phyloP scores from a whole-genome alignment of 768 basidiomycete genomes.

The Boletellus sp. region DNA sequence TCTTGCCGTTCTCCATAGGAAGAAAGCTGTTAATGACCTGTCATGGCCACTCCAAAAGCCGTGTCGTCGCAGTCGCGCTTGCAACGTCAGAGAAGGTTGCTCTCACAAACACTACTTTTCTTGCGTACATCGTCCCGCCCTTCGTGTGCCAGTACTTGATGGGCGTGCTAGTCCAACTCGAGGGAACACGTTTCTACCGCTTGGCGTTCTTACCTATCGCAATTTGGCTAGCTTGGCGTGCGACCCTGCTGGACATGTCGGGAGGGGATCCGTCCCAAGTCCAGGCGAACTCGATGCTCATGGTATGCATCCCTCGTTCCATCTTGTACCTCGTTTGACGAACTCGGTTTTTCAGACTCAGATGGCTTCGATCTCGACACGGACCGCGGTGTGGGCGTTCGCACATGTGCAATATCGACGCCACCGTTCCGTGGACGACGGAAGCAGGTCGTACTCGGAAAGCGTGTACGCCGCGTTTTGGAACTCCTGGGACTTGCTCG shows the following conservation, averaged over 20 bases:
- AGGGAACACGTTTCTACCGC: constrained; percentile 40
- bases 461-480: constrained; percentile 17
- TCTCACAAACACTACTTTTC: constrained; percentile 24
- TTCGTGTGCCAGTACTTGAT: constrained; percentile 47
- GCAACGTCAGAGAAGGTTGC: constrained; percentile 1
- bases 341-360: constrained; percentile 5
- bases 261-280: constrained; percentile 11
- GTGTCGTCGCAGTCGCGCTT: neutral
- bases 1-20: neutral
- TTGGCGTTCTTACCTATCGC: constrained; percentile 47
- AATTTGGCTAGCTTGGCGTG: constrained; percentile 43
- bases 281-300: constrained; percentile 15
- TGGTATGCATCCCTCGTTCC: constrained; percentile 13
- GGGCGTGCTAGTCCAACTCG: constrained; percentile 51
- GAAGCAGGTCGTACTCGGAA: neutral
- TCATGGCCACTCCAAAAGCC: neutral
- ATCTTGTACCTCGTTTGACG: neutral
- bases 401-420: constrained; percentile 15
- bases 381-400: constrained; percentile 20
- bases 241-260: constrained; percentile 25
- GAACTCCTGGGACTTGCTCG: constrained; percentile 27
- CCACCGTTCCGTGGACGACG: neutral
- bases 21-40: neutral
- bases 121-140: constrained; percentile 39
- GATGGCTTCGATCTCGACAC: constrained; percentile 14